phyloP scores from a whole-genome alignment of 2,329 filamentous ascomycete genomes.

The Aspergillus sp. region DNA sequence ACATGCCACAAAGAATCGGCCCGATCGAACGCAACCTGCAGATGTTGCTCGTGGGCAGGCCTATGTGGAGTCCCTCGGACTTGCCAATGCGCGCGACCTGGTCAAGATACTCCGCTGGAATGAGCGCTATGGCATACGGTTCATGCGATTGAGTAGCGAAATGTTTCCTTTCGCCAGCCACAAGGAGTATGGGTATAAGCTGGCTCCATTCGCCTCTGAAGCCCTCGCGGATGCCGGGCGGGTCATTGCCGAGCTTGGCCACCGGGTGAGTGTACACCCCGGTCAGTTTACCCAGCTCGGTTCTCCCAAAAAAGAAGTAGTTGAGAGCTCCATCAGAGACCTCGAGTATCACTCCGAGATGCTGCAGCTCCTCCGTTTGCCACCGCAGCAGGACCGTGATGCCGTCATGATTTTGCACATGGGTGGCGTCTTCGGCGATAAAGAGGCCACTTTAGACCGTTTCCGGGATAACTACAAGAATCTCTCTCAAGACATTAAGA shows the following conservation, averaged over 20 bases:
- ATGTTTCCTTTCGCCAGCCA: constrained; percentile 98
- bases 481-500: constrained; percentile 69
- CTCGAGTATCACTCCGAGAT: constrained; percentile 86
- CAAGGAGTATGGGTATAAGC: constrained; percentile 77
- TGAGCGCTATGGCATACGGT: constrained; percentile 84
- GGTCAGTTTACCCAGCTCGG: constrained; percentile 92
- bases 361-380: constrained; percentile 71
- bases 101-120: constrained; percentile 89
- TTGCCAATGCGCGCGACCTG: constrained; percentile 81
- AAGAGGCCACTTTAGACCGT: constrained; percentile 70
- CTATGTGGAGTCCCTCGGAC: constrained; percentile 73
- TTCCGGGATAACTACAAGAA: constrained; percentile 72
- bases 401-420: constrained; percentile 95
- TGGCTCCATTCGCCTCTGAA: constrained; percentile 78
- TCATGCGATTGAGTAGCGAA: constrained; percentile 87
- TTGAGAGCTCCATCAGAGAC: constrained; percentile 73
- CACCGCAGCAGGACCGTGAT: constrained; percentile 74
- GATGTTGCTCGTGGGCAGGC: constrained; percentile 64
- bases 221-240: constrained; percentile 72
- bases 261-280: constrained; percentile 85
- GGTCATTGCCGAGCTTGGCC: constrained; percentile 73
- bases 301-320: constrained; percentile 74
- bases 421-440: constrained; percentile 88
- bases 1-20: constrained; percentile 81
- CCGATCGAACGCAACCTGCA: constrained; percentile 68